phyloP scores from a whole-genome alignment of 306 rosid genomes.

The Ormosia emarginata region DNA sequence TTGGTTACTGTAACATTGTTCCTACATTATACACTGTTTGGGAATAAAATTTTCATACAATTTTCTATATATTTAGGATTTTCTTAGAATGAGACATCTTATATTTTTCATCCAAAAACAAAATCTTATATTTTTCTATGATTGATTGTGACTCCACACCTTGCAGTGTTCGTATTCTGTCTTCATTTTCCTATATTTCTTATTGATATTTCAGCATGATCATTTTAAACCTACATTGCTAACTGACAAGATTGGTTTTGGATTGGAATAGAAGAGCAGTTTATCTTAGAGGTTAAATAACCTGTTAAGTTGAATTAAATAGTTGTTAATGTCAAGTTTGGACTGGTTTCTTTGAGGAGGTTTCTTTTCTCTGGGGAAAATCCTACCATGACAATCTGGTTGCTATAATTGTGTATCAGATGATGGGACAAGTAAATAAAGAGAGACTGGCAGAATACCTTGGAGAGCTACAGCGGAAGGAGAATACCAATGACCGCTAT shows the following conservation, averaged over 20 bases:
- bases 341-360: background rate
- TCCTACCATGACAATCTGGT: background rate
- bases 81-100: background rate
- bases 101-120: background rate
- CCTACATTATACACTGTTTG: background rate
- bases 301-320: background rate
- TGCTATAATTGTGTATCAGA: slow-evolving; percentile 40
- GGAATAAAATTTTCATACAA: background rate
- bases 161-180: background rate
- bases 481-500: slow-evolving; percentile 86
- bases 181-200: background rate
- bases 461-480: slow-evolving; percentile 82
- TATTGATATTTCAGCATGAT: background rate
- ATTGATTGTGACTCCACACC: background rate
- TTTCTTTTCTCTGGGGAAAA: background rate
- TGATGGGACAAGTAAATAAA: slow-evolving; percentile 78
- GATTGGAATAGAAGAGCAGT: background rate
- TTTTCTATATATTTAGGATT: background rate
- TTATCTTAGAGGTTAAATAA: background rate
- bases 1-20: background rate
- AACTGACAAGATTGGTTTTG: background rate
- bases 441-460: slow-evolving; percentile 83
- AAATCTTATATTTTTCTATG: background rate
- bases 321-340: background rate
- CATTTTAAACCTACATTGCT: background rate